Conservation (phyloP, 2,329 filamentous ascomycete genomes). For the Fusarium transvaalense region DNA sequence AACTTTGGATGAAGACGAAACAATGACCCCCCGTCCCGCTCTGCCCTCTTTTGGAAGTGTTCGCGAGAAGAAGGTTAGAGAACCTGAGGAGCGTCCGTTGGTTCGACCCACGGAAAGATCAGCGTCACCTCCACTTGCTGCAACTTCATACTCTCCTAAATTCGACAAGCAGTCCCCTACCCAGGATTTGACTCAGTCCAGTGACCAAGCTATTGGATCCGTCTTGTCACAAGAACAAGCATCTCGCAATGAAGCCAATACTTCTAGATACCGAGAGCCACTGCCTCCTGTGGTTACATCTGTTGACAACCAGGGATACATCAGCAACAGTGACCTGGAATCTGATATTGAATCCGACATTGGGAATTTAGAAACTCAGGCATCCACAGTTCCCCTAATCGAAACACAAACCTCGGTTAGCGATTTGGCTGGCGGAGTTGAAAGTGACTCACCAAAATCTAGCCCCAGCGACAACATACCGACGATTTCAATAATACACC, state of each 20-base stretch:
- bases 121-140: slow-evolving; percentile 44
- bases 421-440: not conserved
- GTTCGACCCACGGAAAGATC: slow-evolving; percentile 64
- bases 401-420: slow-evolving; percentile 11
- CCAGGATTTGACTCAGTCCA: slow-evolving; percentile 63
- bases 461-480: slow-evolving; percentile 51
- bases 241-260: slow-evolving; percentile 67
- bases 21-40: slow-evolving; percentile 80
- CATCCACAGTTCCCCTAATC: not conserved
- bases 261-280: slow-evolving; percentile 71
- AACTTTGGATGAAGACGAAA: slow-evolving; percentile 70
- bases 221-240: slow-evolving; percentile 67
- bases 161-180: slow-evolving; percentile 46
- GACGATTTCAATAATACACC: slow-evolving; percentile 59
- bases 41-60: slow-evolving; percentile 82
- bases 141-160: slow-evolving; percentile 28
- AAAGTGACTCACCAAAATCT: slow-evolving; percentile 5
- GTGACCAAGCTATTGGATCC: slow-evolving; percentile 69
- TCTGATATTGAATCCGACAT: slow-evolving; percentile 51
- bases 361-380: slow-evolving; percentile 2
- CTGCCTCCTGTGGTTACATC: slow-evolving; percentile 78
- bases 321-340: slow-evolving; percentile 65
- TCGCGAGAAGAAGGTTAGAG: slow-evolving; percentile 69
- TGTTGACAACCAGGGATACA: slow-evolving; percentile 73
- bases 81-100: slow-evolving; percentile 67